Base-by-base conservation (phyloP, 2,329 filamentous ascomycete species). In the Lasiodiplodia theobromae region DNA sequence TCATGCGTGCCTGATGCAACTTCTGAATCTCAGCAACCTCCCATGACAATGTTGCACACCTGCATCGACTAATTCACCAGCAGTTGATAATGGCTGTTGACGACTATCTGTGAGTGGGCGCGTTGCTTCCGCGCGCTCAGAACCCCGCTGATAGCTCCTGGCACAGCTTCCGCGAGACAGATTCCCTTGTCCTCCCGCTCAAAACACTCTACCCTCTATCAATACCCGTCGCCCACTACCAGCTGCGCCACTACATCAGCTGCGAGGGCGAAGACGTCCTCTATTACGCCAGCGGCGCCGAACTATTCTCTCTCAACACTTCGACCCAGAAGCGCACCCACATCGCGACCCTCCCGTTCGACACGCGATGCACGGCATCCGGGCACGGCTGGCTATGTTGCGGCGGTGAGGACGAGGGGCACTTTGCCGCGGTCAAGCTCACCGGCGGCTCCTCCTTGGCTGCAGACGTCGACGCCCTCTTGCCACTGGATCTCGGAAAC, bases 181-280 rank as follows among this genome's bases (percentile, higher is more conserved):
- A 83, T 69, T 73, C 80, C 70, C 80, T 85, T 72, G 82, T 83
- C 68, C 74, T 80, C 70, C 76, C 81, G 58, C 76, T 79, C 54
- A 82, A 82, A 73, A 76, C 77, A 51, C 84, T 83, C 80, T 85
- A 83, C 72, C 80, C 82, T 21, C 76, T 82, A 70, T 79, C 79
- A 72, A 85, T 85, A 67, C 83, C 82, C 49, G 81, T 85, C 52
- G 81, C 82, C 82, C 92, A 96, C 81, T 94, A 91, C 89, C 92
- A 96, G 82, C 86, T 99, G 56, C 92, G 95, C 67, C 95, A 96
- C 73, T 90, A 97, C 73, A 92, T 98, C 77, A 95, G 92, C 78
- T 91, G 90, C 31, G 90, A 93, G 72, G 88, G 92, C 75, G 86
- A 89, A 53, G 88, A 94, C 79, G 82, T 90, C 73, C 86, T 98